Conservation (phyloP, 2,329 filamentous ascomycete genomes). For the Coniochaeta sp. region DNA sequence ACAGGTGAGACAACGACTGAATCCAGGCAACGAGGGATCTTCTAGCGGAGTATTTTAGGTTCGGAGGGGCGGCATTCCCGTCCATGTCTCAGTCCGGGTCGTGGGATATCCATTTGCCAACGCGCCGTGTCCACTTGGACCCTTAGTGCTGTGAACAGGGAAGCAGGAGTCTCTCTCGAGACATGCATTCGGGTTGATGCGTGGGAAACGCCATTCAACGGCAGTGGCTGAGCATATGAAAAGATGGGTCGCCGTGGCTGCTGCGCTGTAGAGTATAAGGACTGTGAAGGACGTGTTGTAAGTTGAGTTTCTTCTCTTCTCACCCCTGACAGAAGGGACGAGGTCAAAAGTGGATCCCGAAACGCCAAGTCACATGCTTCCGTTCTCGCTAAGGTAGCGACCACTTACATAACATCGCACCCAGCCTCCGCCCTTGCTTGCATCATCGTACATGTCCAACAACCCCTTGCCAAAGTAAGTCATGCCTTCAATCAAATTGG, state of each 20-base stretch:
- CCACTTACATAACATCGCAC: too few species aligned
- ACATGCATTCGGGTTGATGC: too few species aligned
- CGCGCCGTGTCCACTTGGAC: not conserved
- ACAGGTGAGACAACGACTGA: conserved; percentile 1
- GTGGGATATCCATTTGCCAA: not conserved
- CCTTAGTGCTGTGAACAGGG: not conserved
- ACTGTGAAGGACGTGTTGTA: not conserved
- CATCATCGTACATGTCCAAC: too few species aligned
- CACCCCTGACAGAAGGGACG: not conserved
- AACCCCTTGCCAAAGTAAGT: too few species aligned
- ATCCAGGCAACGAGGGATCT: conserved; percentile 3
- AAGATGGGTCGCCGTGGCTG: too few species aligned
- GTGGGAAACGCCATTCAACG: too few species aligned
- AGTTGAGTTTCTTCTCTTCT: not conserved
- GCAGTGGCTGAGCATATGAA: too few species aligned
- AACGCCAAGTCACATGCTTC: not conserved
- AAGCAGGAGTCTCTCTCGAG: too few species aligned
- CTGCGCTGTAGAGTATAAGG: too few species aligned
- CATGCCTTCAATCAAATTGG: too few species aligned
- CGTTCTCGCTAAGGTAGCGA: too few species aligned
- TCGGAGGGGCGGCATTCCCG: conserved; percentile 4
- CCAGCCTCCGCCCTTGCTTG: too few species aligned
- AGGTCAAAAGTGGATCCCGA: not conserved
- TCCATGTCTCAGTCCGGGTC: conserved; percentile 7
- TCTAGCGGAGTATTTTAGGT: not conserved